phyloP scores from a whole-genome alignment of 1,139 yeast species.

The Suhomyces terraborum region DNA sequence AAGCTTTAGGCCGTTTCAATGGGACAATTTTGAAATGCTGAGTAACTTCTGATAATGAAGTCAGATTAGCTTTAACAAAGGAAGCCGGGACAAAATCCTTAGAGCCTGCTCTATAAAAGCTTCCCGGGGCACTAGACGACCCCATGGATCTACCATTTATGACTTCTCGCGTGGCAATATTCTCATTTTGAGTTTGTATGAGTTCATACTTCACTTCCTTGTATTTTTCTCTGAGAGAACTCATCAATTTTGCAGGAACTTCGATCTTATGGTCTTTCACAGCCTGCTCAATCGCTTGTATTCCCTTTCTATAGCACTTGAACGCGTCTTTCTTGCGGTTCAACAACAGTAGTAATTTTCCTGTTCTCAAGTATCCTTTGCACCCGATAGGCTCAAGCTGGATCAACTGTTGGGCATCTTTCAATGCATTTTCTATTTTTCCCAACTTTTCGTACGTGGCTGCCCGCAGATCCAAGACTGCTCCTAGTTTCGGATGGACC shows the following conservation, averaged over 20 bases:
- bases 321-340: conserved; percentile 45
- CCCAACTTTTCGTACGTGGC: conserved; percentile 59
- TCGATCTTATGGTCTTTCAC: conserved; percentile 23
- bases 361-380: conserved; percentile 59
- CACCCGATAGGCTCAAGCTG: conserved; percentile 55
- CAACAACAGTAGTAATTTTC: conserved; percentile 42
- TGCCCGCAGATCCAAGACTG: conserved; percentile 52
- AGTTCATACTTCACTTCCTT: conserved; percentile 22
- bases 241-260: conserved; percentile 33
- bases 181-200: neutral
- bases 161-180: no score
- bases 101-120: neutral
- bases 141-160: no score
- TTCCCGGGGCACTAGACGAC: no score
- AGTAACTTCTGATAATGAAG: neutral
- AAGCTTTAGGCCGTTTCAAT: conserved; percentile 5
- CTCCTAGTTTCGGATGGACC: conserved; percentile 31
- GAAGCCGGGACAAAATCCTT: neutral
- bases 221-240: conserved; percentile 29
- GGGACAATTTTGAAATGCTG: conserved; percentile 3
- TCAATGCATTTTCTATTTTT: conserved; percentile 40
- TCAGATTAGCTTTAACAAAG: neutral
- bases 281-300: conserved; percentile 32
- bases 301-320: conserved; percentile 43
- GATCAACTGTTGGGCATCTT: conserved; percentile 47